These are phyloP conservation scores for Neospora caninum DNA, from an alignment of 169 alveolate genomes.

Conservation along the genomic window DNA sequence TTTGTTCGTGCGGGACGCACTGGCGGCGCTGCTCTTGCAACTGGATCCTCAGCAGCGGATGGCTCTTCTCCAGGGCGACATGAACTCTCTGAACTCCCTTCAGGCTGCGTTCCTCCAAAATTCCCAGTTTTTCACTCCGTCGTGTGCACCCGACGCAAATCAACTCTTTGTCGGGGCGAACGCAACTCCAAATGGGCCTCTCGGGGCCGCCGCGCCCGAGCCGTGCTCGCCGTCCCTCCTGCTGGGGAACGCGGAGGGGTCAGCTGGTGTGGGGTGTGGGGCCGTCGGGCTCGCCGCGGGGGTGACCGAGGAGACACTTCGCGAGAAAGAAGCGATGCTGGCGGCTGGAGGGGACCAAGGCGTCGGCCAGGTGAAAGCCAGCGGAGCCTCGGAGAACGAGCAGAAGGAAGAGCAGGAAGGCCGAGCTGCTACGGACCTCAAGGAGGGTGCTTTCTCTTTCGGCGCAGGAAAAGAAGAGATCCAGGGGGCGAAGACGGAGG, in stretches of 20 bases:
- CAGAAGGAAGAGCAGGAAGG: not conserved
- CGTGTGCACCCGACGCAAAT: not conserved
- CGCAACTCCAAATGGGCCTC: not conserved
- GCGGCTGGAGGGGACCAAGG: no score
- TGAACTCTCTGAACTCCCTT: not conserved
- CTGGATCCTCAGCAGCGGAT: slow-evolving; percentile 22
- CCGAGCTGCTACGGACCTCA: not conserved
- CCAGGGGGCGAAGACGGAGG: not conserved
- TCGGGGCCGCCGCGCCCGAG: not conserved
- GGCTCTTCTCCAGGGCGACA: slow-evolving; percentile 13
- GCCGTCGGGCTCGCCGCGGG: not conserved
- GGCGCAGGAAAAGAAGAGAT: not conserved
- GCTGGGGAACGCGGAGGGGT: not conserved
- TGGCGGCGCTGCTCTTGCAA: slow-evolving; percentile 34
- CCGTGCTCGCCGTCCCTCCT: not conserved
- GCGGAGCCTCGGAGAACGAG: no score
- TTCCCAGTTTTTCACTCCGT: not conserved
- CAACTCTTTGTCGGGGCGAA: not conserved
- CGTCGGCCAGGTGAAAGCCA: no score
- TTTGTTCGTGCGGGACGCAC: slow-evolving; percentile 25
- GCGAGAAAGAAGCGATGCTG: not conserved
- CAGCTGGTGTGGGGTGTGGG: not conserved
- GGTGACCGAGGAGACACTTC: not conserved
- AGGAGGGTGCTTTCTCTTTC: not conserved
- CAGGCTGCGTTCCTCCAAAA: not conserved